These are phyloP conservation scores for Xylaria hypoxylon DNA, from an alignment of 2,329 filamentous ascomycete species.

Conservation along the genomic window DNA sequence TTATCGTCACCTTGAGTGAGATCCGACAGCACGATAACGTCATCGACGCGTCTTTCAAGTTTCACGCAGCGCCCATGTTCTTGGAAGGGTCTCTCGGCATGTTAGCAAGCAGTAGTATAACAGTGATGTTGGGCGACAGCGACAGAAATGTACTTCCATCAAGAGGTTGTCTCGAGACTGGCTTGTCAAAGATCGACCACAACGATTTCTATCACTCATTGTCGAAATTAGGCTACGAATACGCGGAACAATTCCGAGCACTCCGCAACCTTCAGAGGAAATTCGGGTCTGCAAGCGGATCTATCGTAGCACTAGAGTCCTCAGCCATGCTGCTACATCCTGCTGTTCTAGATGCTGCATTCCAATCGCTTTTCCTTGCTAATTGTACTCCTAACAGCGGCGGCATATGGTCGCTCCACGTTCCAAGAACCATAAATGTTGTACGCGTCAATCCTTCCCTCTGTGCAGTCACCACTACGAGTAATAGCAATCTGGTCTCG, in stretches of 20 bases:
- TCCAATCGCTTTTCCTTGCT: conserved; percentile 41
- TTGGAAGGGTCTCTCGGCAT: not conserved
- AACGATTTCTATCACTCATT: conserved; percentile 37
- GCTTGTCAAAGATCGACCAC: conserved; percentile 18
- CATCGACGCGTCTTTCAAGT: conserved; percentile 26
- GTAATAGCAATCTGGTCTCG: not conserved
- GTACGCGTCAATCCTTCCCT: conserved; percentile 34
- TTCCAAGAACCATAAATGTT: conserved; percentile 31
- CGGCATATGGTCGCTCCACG: conserved; percentile 29
- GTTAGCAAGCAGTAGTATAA: conserved; percentile 16
- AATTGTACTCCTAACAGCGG: conserved; percentile 25
- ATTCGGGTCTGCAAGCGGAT: conserved; percentile 31
- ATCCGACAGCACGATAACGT: not conserved
- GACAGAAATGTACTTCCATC: conserved; percentile 17
- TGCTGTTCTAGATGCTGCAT: conserved; percentile 41
- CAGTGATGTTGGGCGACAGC: conserved; percentile 21
- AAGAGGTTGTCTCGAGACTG: conserved; percentile 1
- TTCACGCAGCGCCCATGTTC: conserved; percentile 9
- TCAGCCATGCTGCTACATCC: conserved; percentile 41
- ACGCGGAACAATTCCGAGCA: conserved; percentile 32
- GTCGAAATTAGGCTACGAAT: conserved; percentile 38
- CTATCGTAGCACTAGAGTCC: conserved; percentile 18
- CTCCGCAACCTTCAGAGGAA: conserved; percentile 34
- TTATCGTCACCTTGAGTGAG: conserved; percentile 22
- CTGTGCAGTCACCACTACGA: conserved; percentile 9